A percentile compares a stretch with the other conserved stretches of the same genome.
phyloP scores from a whole-genome alignment of 1,139 yeast species.

The Yamadazyma friedrichii region DNA sequence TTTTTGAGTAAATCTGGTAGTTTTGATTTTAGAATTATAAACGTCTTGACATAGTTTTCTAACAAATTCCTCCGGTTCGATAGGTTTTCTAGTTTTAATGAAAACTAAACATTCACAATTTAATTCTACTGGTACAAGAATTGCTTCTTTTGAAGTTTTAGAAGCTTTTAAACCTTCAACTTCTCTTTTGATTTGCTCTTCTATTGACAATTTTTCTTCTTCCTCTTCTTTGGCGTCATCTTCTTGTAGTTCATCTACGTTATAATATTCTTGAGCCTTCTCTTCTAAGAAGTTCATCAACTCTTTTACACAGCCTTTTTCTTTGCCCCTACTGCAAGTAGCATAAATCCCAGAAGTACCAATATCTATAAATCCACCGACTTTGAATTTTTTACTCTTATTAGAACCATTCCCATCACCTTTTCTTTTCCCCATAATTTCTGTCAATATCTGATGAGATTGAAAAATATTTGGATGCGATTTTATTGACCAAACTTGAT shows the following conservation, averaged over 20 bases:
- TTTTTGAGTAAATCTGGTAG: constrained; percentile 73
- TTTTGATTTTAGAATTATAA: constrained; percentile 47
- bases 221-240: constrained; percentile 31
- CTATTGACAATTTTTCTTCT: constrained; percentile 52
- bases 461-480: not conserved
- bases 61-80: constrained; percentile 74
- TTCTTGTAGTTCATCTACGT: constrained; percentile 28
- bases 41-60: constrained; percentile 62
- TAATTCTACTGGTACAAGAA: constrained; percentile 63
- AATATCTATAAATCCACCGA: constrained; percentile 64
- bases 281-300: constrained; percentile 57
- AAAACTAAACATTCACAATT: constrained; percentile 86
- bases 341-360: constrained; percentile 83
- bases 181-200: constrained; percentile 73
- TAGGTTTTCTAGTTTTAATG: constrained; percentile 74
- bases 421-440: constrained; percentile 21
- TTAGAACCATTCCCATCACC: constrained; percentile 16
- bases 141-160: constrained; percentile 40
- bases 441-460: not conserved
- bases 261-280: constrained; percentile 54
- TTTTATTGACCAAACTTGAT: not conserved
- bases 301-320: constrained; percentile 73
- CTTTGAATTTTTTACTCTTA: constrained; percentile 41
- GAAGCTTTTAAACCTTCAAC: constrained; percentile 53
- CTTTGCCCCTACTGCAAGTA: constrained; percentile 79